Conservation (phyloP, 2,329 filamentous ascomycete genomes). For the Fusarium xyrophilum region DNA sequence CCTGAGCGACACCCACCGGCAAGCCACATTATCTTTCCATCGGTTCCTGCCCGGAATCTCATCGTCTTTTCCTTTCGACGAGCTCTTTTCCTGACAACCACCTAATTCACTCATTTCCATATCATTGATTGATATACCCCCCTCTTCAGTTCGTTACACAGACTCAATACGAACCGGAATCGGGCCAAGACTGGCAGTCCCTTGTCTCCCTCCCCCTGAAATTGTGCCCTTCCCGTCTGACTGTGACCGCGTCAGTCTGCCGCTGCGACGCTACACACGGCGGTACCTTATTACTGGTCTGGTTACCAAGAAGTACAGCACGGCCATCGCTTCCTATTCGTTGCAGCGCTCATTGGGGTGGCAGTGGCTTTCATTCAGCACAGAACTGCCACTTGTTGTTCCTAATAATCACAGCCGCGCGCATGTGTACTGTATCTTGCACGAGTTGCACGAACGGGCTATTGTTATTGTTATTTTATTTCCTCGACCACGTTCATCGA, state of each 20-base stretch:
- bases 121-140: constrained; percentile 20
- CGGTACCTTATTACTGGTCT: constrained; percentile 23
- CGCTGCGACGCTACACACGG: constrained; percentile 15
- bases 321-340: constrained; percentile 4
- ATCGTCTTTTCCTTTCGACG: constrained; percentile 1
- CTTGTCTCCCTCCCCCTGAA: constrained; percentile 32
- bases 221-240: constrained; percentile 19
- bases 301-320: constrained; percentile 6
- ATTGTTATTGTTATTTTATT: not conserved
- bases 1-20: not conserved
- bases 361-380: constrained; percentile 15
- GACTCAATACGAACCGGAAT: constrained; percentile 5
- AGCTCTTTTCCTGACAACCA: constrained; percentile 1
- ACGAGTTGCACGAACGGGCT: constrained; percentile 5
- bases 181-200: constrained; percentile 10
- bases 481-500: not conserved
- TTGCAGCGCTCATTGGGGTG: constrained; percentile 1
- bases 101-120: not conserved
- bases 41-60: constrained; percentile 3
- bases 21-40: not conserved
- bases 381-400: constrained; percentile 21
- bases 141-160: constrained; percentile 8
- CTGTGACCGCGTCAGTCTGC: constrained; percentile 32
- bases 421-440: constrained; percentile 18
- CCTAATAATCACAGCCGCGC: constrained; percentile 16